A percentile compares a stretch with the other conserved stretches of the same genome.
Evolutionary conservation across 2,329 filamentous ascomycete genomes (phyloP).

Genomic region (Capronia americana): DNA sequence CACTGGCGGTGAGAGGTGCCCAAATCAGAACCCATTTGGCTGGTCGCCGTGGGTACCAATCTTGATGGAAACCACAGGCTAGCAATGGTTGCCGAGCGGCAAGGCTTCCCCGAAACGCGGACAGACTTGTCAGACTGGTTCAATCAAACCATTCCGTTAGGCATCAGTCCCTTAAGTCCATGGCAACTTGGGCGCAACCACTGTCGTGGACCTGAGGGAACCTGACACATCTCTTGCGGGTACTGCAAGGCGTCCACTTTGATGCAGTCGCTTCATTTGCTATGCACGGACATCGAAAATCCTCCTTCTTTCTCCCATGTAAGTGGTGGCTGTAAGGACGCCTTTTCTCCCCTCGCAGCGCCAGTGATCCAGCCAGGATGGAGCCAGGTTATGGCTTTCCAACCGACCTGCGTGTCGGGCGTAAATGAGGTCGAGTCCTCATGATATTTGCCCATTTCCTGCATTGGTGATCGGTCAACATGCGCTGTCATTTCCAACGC

Average conservation of each 20-base stretch:
- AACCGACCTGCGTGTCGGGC: not conserved
- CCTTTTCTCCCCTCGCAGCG: not conserved
- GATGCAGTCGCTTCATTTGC: not conserved
- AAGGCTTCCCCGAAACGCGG: slow-evolving; percentile 1
- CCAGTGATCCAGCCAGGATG: not conserved
- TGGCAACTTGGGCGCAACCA: not conserved
- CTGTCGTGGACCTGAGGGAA: not conserved
- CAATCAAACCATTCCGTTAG: not conserved
- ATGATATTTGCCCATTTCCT: not conserved
- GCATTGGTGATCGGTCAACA: not conserved
- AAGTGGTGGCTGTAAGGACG: not conserved
- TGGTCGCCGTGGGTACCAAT: not conserved
- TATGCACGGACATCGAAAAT: not conserved
- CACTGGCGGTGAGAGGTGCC: not conserved
- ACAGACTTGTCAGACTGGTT: not conserved
- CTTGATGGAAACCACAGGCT: not conserved
- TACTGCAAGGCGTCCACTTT: not conserved
- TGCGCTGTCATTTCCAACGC: not conserved
- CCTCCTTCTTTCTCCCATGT: not conserved
- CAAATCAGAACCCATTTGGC: not conserved
- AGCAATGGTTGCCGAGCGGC: not conserved
- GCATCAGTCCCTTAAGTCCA: not conserved
- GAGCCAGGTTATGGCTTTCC: not conserved
- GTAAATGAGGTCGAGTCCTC: not conserved
- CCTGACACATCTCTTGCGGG: not conserved